Evolutionary conservation across 176 grass and related monocot species (phyloP), one percentile per base, ranked within the genome.

Genomic region (Canna indica): DNA sequence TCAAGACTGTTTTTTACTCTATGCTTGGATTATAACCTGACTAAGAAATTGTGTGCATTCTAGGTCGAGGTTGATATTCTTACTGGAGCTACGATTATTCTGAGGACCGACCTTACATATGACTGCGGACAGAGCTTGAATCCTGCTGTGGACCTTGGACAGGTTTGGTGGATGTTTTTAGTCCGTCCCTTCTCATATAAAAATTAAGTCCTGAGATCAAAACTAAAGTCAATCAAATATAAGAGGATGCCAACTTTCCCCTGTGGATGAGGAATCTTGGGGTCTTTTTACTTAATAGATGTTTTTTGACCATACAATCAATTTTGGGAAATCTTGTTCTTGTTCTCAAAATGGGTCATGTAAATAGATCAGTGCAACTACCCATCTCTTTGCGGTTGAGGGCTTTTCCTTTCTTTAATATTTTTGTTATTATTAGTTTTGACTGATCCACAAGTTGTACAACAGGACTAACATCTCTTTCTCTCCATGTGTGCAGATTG

Each of bases 91-190:
- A 85, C 82, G 64, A 92, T 72, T 4, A 83, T 97, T 87, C 42
- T 97, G 71, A 73, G 63, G 56, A 87, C 83, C 42, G 88, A 97
- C 83, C 81, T 97, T 75, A 87, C 79, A 68, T 97, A 97, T 35
- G 93, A 97, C 64, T 97, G 82, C 75, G 93, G 93, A 20, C 93
- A 83, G 74, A 97, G 93, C 65, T 87, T 97, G 82, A 96, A 96
- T 78, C 92, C 88, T 79, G 92, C 88, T 31, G 80, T 97, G 63
- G 93, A 92, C 82, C 82, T 97, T 64, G 86, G 93, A 50, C 88
- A 97, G 93, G 93, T 97, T 30, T 26, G 75, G 64, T 52, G 44
- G 64, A 68, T 53, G 17, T 65, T 50, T 65, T 3, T 1, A 9
- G 20, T 54, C n/a, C n/a, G n/a, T n/a, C n/a, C n/a, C n/a, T n/a